Evolutionary conservation across 768 basidiomycete genomes (phyloP).

Genomic region (Mycena belliarum): DNA sequence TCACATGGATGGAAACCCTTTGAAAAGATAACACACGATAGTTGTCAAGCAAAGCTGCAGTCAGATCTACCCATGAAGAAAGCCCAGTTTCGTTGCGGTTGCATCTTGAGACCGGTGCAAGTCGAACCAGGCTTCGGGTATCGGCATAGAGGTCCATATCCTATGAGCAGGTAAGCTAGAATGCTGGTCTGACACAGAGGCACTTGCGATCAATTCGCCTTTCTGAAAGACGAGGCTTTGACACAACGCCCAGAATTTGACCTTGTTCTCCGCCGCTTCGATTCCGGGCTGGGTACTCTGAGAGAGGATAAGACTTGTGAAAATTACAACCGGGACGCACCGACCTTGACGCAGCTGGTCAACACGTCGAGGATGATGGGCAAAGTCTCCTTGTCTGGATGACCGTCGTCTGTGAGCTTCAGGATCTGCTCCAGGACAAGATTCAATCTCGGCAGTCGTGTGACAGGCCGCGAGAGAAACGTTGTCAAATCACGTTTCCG

Average conservation of each 20-base stretch:
- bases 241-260: constrained; percentile 81
- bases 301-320: neutral
- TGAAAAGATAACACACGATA: constrained; percentile 47
- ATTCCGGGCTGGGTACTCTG: constrained; percentile 85
- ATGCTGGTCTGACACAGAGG: neutral
- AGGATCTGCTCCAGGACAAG: constrained; percentile 72
- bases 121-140: constrained; percentile 68
- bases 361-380: constrained; percentile 72
- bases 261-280: constrained; percentile 86
- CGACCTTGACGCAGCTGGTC: constrained; percentile 64
- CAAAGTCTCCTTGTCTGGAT: constrained; percentile 77
- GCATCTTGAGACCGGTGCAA: constrained; percentile 62
- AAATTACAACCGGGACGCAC: neutral
- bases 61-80: constrained; percentile 70
- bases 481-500: constrained; percentile 78
- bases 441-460: constrained; percentile 80
- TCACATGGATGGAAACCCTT: neutral
- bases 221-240: constrained; percentile 74
- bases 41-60: constrained; percentile 73
- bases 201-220: constrained; percentile 79
- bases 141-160: constrained; percentile 83
- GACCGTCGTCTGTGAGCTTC: constrained; percentile 67
- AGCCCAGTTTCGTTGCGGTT: constrained; percentile 65
- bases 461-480: constrained; percentile 84
- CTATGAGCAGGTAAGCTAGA: constrained; percentile 36